Evolutionary conservation across 768 basidiomycete species (phyloP), one percentile per base, ranked within the genome.

Genomic region (Agrocybe chaxingu): DNA sequence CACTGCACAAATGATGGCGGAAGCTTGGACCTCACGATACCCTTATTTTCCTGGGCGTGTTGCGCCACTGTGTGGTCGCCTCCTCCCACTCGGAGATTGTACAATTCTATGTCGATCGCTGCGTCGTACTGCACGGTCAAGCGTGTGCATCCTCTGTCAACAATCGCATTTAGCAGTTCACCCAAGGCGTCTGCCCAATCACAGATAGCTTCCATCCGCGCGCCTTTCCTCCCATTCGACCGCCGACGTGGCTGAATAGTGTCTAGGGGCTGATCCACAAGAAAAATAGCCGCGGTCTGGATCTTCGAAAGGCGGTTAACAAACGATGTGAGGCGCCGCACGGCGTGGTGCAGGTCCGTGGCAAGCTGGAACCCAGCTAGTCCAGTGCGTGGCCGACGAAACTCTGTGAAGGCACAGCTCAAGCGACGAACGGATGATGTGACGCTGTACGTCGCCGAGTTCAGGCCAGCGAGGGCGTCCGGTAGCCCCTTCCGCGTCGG

Each of bases 121-220:
- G 61, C 36, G 24, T 58, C 51, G 32, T 62, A 62, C 29, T 60
- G 56, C 8, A 62, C 42, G 12, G 57, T 62, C 13, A 62, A 47
- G 1, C 57, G 53, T 7, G 18, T 54, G 32, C 58, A 59, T 29
- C 54, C 55, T 12, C 53, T 48, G 32, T 58, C 57, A 10, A 62
- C 29, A 13, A 62, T 50, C 7, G 48, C 18, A 42, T 59, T 58
- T 8, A 62, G 45, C 24, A 62, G 43, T 30, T 44, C 39, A 7
- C 51, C 48, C 11, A 62, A 54, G 2, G 55, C 30, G 30, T 50
- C 41, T 12, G 52, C 37, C 61, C 61, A 62, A 16, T 45, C 48
- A 16, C 51, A 55, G 16, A 60, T 43, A 34, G 59, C 57, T 3
- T 37, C 9, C 9, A 59, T 32, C 8, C 56, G 56, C 4, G 44